phyloP scores from a whole-genome alignment of 192 early-diverging fungal species.

The Powellomyces hirtus region DNA sequence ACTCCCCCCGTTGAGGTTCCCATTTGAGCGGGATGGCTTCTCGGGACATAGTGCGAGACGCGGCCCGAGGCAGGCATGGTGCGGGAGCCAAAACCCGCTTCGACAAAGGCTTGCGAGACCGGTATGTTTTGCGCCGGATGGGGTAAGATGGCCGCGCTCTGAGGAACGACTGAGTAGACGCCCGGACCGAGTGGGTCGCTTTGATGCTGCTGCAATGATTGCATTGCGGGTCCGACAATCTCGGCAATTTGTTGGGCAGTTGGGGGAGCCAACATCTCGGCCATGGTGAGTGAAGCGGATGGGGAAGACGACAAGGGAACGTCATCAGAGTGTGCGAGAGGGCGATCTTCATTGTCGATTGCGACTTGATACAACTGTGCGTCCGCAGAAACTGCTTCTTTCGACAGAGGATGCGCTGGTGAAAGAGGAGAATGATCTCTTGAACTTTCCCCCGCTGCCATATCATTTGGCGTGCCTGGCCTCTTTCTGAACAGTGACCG shows the following conservation, averaged over 20 bases:
- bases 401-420: not conserved
- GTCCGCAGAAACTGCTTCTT: no score
- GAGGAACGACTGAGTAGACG: not conserved
- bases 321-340: no score
- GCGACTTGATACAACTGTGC: no score
- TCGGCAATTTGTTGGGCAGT: slow-evolving; percentile 3
- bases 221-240: slow-evolving; percentile 6
- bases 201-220: not conserved
- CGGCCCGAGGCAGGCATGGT: not conserved
- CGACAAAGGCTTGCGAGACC: not conserved
- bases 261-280: not conserved
- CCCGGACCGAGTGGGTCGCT: not conserved
- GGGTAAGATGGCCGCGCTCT: not conserved
- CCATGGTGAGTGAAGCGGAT: not conserved
- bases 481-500: slow-evolving; percentile 1
- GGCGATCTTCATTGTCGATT: no score
- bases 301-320: not conserved
- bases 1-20: not conserved
- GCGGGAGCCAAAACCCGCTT: not conserved
- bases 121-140: not conserved
- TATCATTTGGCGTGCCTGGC: not conserved
- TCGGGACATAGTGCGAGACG: not conserved
- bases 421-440: not conserved
- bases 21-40: not conserved
- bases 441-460: not conserved